phyloP scores from a whole-genome alignment of 2,329 filamentous ascomycete species.

The Sarocladium brachiariae region DNA sequence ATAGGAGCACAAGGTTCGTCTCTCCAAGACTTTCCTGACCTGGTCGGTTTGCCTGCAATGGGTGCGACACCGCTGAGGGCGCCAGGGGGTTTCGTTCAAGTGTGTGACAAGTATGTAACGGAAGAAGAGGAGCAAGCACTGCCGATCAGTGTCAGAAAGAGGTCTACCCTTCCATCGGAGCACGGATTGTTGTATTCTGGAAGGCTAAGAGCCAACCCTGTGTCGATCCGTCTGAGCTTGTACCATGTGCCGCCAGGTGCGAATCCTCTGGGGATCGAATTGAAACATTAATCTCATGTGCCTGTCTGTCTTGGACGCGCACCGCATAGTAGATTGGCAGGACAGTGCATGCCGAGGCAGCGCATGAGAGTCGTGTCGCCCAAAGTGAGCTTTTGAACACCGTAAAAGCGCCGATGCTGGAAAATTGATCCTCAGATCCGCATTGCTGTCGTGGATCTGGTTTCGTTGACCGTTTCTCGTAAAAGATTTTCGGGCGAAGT shows the following conservation, averaged over 20 bases:
- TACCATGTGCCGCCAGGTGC: neutral
- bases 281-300: constrained; percentile 5
- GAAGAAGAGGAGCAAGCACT: constrained; percentile 3
- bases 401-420: neutral
- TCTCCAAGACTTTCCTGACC: neutral
- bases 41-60: neutral
- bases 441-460: neutral
- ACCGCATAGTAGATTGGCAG: neutral
- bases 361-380: neutral
- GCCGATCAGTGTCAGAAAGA: neutral
- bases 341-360: neutral
- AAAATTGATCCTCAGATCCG: neutral
- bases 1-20: neutral
- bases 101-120: constrained; percentile 7
- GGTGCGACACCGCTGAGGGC: neutral
- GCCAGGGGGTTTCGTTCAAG: neutral
- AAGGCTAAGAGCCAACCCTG: neutral
- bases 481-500: neutral
- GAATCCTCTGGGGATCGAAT: neutral
- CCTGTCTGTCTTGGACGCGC: constrained; percentile 2
- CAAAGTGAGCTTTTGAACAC: neutral
- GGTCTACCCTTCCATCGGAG: neutral
- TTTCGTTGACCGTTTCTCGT: neutral
- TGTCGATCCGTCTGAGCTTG: neutral
- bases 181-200: neutral